Conservation (phyloP, 805 yeast genomes). For the Yueomyces sinensis region DNA sequence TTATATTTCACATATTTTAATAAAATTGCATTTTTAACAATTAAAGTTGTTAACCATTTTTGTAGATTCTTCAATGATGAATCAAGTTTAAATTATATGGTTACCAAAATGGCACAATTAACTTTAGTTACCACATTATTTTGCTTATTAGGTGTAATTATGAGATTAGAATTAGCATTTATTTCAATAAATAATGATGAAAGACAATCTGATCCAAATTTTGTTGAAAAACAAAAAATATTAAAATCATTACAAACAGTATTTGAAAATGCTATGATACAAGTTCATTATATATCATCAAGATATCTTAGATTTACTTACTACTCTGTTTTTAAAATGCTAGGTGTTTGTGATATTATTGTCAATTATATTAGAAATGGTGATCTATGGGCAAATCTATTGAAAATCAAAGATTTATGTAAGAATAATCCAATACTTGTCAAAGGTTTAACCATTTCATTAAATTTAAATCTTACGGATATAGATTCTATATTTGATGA, state of each 20-base stretch:
- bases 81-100: constrained; percentile 13
- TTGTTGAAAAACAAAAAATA: constrained; percentile 8
- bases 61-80: constrained; percentile 14
- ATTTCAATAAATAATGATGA: constrained; percentile 5
- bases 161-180: constrained; percentile 15
- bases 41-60: constrained; percentile 11
- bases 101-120: constrained; percentile 17
- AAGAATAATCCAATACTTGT: constrained; percentile 12
- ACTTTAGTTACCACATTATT: constrained; percentile 17
- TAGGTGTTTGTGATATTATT: constrained; percentile 19
- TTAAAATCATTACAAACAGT: constrained; percentile 13
- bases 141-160: constrained; percentile 13
- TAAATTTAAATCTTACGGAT: constrained; percentile 14
- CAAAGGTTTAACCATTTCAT: constrained; percentile 13
- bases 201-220: constrained; percentile 1
- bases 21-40: constrained; percentile 8
- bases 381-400: constrained; percentile 14
- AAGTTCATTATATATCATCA: constrained; percentile 14
- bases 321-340: constrained; percentile 21
- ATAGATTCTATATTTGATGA: constrained; percentile 9
- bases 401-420: constrained; percentile 8
- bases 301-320: constrained; percentile 18
- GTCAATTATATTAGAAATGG: constrained; percentile 18
- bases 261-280: constrained; percentile 14
- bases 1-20: constrained; percentile 13